These are phyloP conservation scores for Ziziphus jujuba DNA, from an alignment of 306 rosid species.

Conservation along the genomic window DNA sequence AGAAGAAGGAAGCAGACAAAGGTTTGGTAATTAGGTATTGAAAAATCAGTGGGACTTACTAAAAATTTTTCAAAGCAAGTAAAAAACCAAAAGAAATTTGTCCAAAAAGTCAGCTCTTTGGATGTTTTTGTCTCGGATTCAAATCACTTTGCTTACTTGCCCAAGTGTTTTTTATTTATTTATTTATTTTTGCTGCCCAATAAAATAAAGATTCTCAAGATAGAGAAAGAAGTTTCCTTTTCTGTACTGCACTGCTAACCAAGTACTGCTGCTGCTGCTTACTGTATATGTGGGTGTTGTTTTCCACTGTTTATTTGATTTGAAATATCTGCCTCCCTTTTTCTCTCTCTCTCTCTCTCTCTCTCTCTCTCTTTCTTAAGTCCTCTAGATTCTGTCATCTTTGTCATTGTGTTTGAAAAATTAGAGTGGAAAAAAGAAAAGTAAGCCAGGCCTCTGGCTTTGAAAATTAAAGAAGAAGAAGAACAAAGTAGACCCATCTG, in stretches of 20 bases:
- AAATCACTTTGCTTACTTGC: slow-evolving; percentile 2
- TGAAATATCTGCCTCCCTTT: slow-evolving; percentile 32
- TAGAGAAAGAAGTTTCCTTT: slow-evolving; percentile 49
- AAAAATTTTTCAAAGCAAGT: slow-evolving; percentile 4
- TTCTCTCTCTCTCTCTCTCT: no score
- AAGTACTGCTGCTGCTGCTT: background rate
- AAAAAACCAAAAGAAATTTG: slow-evolving; percentile 4
- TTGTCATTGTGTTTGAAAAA: slow-evolving; percentile 29
- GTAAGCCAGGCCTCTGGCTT: slow-evolving; percentile 18
- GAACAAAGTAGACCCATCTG: slow-evolving; percentile 25
- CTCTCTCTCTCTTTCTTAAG: no score
- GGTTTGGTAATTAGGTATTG: slow-evolving; percentile 23
- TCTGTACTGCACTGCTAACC: slow-evolving; percentile 25
- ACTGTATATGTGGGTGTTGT: background rate
- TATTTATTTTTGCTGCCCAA: no score
- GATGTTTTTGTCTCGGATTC: slow-evolving; percentile 21
- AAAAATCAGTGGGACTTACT: background rate
- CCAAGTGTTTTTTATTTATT: background rate
- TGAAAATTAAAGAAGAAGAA: slow-evolving; percentile 17
- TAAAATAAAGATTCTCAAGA: slow-evolving; percentile 29
- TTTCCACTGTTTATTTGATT: slow-evolving; percentile 6
- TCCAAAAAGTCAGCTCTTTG: slow-evolving; percentile 48
- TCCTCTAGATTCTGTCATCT: slow-evolving; percentile 39
- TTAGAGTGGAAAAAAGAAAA: slow-evolving; percentile 15
- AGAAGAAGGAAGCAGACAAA: slow-evolving; percentile 2